phyloP scores from a whole-genome alignment of 345 rosid genomes.

The Hypericum androsaemum region DNA sequence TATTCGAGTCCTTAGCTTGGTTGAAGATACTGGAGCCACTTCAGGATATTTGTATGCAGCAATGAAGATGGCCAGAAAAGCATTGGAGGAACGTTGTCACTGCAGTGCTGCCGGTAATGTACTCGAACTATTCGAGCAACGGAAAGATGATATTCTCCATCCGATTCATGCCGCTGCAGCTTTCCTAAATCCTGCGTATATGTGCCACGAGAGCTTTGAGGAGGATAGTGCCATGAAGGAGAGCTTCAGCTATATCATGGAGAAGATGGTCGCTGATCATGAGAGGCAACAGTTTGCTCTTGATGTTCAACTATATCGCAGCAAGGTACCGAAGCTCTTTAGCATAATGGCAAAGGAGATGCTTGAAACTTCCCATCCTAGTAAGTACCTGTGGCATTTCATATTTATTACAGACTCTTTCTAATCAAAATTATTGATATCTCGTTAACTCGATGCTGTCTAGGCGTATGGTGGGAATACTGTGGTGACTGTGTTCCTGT shows the following conservation, averaged over 20 bases:
- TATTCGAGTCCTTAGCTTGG: background rate
- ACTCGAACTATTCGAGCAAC: background rate
- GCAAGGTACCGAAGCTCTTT: conserved; percentile 3
- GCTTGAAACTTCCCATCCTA: conserved; percentile 11
- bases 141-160: background rate
- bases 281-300: background rate
- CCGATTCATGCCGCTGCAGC: conserved; percentile 15
- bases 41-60: conserved; percentile 1
- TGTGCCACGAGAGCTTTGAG: background rate
- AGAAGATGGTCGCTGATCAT: conserved; percentile 2
- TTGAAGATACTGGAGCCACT: background rate
- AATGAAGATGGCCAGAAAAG: background rate
- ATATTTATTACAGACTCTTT: background rate
- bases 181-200: conserved; percentile 13
- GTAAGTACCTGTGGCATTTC: conserved; percentile 3
- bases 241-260: background rate
- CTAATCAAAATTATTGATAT: background rate
- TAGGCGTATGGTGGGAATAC: conserved; percentile 16
- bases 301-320: conserved; percentile 6
- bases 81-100: background rate
- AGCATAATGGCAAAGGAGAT: background rate
- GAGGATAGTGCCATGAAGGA: background rate
- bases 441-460: background rate
- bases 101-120: background rate
- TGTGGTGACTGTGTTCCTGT: conserved; percentile 5